A percentile compares a stretch with the other conserved stretches of the same genome.
These are phyloP conservation scores for Forsythia viridissima DNA, from an alignment of 257 asterid species.

Conservation along the genomic window DNA sequence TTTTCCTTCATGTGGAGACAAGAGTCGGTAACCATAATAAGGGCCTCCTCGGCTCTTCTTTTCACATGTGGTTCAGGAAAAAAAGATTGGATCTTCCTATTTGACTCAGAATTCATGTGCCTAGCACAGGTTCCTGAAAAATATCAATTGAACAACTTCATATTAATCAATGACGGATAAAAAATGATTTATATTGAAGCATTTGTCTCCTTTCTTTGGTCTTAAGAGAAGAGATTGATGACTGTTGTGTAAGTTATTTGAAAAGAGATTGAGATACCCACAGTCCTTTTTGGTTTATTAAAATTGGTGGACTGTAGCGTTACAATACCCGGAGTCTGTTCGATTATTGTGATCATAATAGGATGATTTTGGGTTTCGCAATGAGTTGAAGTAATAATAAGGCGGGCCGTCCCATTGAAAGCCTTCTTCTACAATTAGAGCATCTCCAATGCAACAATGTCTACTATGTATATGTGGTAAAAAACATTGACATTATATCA, in stretches of 20 bases:
- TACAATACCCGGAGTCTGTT: not conserved
- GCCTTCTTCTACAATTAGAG: not conserved
- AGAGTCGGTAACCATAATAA: constrained; percentile 10
- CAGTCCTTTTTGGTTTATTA: not conserved
- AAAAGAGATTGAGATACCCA: not conserved
- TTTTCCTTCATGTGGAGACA: constrained; percentile 36
- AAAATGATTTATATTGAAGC: not conserved
- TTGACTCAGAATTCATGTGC: constrained; percentile 15
- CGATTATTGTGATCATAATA: not conserved
- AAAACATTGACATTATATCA: too few species aligned
- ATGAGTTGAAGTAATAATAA: too few species aligned
- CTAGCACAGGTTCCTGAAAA: constrained; percentile 11
- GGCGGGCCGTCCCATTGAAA: not conserved
- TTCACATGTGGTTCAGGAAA: constrained; percentile 29
- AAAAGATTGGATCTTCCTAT: constrained; percentile 24
- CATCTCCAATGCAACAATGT: too few species aligned
- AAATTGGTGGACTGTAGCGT: not conserved
- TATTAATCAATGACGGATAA: not conserved
- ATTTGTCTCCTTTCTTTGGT: not conserved
- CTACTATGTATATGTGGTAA: too few species aligned
- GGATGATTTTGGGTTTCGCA: not conserved
- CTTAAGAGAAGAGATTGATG: not conserved
- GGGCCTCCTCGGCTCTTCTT: constrained; percentile 4
- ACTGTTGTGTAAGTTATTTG: not conserved
- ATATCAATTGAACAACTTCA: not conserved